Conservation (phyloP, 495 filamentous ascomycete species). For the Penicillium pulvis region DNA sequence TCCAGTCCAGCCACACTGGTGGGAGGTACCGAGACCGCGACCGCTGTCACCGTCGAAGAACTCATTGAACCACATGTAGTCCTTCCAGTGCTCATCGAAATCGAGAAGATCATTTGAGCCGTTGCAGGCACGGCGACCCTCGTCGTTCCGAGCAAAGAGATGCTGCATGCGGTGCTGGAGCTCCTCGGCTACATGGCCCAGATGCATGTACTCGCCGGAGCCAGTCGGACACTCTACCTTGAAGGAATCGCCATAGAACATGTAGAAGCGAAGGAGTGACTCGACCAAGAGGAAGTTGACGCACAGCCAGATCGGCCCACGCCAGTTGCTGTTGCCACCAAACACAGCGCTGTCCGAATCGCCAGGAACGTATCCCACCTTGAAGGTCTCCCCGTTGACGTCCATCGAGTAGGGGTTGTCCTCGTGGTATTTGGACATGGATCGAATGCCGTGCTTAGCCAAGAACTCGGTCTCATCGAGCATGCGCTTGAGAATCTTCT, state of each 20-base stretch:
- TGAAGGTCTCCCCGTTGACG: conserved; percentile 88
- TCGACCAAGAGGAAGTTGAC: conserved; percentile 96
- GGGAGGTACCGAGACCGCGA: conserved; percentile 85
- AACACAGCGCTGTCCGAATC: conserved; percentile 94
- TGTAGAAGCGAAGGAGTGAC: conserved; percentile 86
- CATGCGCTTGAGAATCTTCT: conserved; percentile 87
- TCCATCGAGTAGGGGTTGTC: conserved; percentile 92
- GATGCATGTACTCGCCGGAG: conserved; percentile 92
- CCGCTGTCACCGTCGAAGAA: conserved; percentile 95
- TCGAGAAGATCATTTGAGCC: conserved; percentile 79
- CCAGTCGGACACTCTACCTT: conserved; percentile 93
- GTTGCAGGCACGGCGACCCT: conserved; percentile 86
- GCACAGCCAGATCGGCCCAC: conserved; percentile 90
- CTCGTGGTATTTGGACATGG: conserved; percentile 90
- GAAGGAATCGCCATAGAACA: conserved; percentile 88
- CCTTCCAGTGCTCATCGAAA: conserved; percentile 88
- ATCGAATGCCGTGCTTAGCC: conserved; percentile 86
- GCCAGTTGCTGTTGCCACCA: conserved; percentile 97
- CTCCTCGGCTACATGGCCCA: conserved; percentile 95
- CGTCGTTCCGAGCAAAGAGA: conserved; percentile 78
- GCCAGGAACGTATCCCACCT: conserved; percentile 86
- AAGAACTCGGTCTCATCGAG: conserved; percentile 93
- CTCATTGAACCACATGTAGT: conserved; percentile 94
- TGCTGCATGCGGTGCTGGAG: conserved; percentile 94
- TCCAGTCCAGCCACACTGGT: conserved; percentile 98